Evolutionary conservation across 2,329 filamentous ascomycete genomes (phyloP).

Genomic region (Penicillium sclerotigenum): DNA sequence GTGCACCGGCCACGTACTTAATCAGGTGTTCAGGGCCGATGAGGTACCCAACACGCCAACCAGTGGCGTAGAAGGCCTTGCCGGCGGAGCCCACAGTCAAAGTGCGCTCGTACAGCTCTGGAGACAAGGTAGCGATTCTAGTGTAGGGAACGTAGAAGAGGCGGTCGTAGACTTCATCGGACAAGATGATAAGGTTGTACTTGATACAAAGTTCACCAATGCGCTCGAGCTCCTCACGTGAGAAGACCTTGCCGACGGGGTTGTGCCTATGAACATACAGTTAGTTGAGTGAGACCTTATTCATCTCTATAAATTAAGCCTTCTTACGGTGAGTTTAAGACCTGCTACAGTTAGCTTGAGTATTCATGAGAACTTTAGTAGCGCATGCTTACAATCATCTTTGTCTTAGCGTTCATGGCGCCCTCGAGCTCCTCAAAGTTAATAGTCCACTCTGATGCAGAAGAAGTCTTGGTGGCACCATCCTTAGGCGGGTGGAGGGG

Average conservation of each 20-base stretch:
- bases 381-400: conserved; percentile 79
- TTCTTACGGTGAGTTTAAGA: conserved; percentile 51
- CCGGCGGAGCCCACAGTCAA: conserved; percentile 93
- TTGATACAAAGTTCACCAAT: conserved; percentile 89
- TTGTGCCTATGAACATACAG: conserved; percentile 60
- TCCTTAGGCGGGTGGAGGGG: conserved; percentile 85
- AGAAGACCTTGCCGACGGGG: conserved; percentile 94
- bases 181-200: conserved; percentile 89
- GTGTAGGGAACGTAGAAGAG: conserved; percentile 96
- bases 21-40: conserved; percentile 86
- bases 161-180: conserved; percentile 90
- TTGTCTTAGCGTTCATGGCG: conserved; percentile 79
- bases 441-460: conserved; percentile 82
- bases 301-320: background rate
- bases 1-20: conserved; percentile 85
- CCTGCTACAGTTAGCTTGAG: conserved; percentile 29
- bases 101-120: conserved; percentile 82
- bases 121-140: conserved; percentile 82
- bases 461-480: conserved; percentile 74
- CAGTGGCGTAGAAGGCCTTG: conserved; percentile 97
- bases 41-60: conserved; percentile 94
- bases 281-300: conserved; percentile 3
- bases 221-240: conserved; percentile 72
- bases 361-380: conserved; percentile 32
- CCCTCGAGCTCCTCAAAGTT: conserved; percentile 78